Evolutionary conservation across 2,329 filamentous ascomycete genomes (phyloP).

Genomic region (Fusarium protoensiforme): DNA sequence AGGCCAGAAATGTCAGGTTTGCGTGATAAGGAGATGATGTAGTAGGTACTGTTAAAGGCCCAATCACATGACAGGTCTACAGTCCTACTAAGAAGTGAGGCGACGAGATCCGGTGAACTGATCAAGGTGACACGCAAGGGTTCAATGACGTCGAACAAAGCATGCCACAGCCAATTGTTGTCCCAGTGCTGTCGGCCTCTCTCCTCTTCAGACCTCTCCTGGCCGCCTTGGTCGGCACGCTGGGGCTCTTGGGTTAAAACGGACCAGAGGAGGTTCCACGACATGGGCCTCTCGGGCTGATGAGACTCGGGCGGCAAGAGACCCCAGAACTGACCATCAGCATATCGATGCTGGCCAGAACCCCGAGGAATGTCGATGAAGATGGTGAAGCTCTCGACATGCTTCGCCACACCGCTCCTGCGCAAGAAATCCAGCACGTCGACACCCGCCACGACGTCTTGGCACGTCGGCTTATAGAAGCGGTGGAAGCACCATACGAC

Average conservation of each 20-base stretch:
- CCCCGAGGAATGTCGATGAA: constrained; percentile 48
- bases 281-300: constrained; percentile 24
- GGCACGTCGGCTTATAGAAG: constrained; percentile 39
- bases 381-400: constrained; percentile 56
- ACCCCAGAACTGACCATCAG: constrained; percentile 42
- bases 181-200: constrained; percentile 36
- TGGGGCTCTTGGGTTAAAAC: constrained; percentile 17
- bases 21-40: constrained; percentile 65
- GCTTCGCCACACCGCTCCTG: constrained; percentile 50
- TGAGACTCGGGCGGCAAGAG: constrained; percentile 43
- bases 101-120: constrained; percentile 71
- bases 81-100: constrained; percentile 67
- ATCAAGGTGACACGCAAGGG: constrained; percentile 66
- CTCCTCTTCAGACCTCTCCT: constrained; percentile 30
- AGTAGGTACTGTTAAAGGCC: constrained; percentile 72
- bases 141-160: constrained; percentile 64
- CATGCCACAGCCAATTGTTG: constrained; percentile 64
- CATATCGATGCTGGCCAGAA: constrained; percentile 41
- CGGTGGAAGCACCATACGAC: constrained; percentile 54
- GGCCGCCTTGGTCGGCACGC: constrained; percentile 10
- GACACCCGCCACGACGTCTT: constrained; percentile 44
- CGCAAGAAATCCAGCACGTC: constrained; percentile 54
- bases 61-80: constrained; percentile 69
- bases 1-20: not conserved
- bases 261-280: constrained; percentile 43